Base-by-base conservation (phyloP, 2,329 filamentous ascomycete species). In the Nothophoma quercina region DNA sequence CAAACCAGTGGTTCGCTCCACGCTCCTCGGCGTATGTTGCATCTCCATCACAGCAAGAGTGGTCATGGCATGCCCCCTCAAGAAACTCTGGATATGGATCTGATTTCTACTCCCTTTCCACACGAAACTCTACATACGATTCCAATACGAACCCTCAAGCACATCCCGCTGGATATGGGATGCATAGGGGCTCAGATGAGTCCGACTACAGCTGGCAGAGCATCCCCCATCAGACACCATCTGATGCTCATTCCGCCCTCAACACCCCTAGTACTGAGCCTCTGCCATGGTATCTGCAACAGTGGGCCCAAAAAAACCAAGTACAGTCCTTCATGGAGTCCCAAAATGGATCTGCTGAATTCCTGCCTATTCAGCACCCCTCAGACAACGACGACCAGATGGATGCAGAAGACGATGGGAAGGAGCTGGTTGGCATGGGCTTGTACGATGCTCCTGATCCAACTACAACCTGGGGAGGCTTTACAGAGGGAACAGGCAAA, bases 371-470 rank as follows among this genome's bases (percentile, higher is more conserved):
- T 3, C 81, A 85, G 58, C 77, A 83, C 36, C 49, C 56, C 2
- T 77, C 81, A 42, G 75, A 79, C 12, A 68, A 70, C 16, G 70
- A 80, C 25, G 71, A 80, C 9, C 81, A 85, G 39, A 82, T 83
- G 51, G 60, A 83, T 39, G 84, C 84, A 16, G 84, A 85, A 22
- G 70, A 80, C 21, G 78, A 83, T 12, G 88, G 85, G 29, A 89
- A 92, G 65, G 88, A 91, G 54, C 80, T 93, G 1, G 82, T 92
- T n/a, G 90, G 90, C 16, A 88, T 95, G 83, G 90, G 90, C 0
- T 82, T 95, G 0, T 95, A 95, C 71, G 90, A 91, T 64, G 78
- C 84, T 4, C 89, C 89, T 0, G 87, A 87, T 48, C 83, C 75
- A 81, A 85, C 74, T 71, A 79, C 28, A 79, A 81, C 21, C 71